Evolutionary conservation across 148 eudicot genomes (phyloP).

Genomic region (Fagopyrum tataricum): DNA sequence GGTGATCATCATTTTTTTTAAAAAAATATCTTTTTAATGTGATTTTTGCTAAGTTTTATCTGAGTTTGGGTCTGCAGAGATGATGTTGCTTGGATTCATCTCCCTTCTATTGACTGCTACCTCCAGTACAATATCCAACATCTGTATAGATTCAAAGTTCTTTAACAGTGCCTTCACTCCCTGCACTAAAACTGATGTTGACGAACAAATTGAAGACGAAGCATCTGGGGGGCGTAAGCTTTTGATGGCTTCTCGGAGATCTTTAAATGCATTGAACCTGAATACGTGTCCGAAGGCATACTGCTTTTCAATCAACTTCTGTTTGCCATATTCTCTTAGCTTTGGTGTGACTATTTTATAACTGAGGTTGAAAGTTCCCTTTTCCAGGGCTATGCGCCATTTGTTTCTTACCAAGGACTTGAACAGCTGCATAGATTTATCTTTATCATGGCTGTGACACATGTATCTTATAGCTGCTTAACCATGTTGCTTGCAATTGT

Average conservation of each 20-base stretch:
- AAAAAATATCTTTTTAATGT: background rate
- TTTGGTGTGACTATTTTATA: background rate
- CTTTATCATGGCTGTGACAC: constrained; percentile 98
- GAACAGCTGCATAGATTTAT: constrained; percentile 98
- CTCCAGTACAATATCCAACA: constrained; percentile 73
- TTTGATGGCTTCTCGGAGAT: constrained; percentile 51
- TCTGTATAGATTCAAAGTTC: constrained; percentile 83
- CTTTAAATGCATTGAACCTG: constrained; percentile 42
- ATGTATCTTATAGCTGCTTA: constrained; percentile 94
- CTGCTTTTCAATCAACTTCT: constrained; percentile 1
- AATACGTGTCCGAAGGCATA: constrained; percentile 75
- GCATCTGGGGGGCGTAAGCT: constrained; percentile 50
- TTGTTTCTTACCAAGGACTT: constrained; percentile 93
- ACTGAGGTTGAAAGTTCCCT: background rate
- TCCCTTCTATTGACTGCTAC: constrained; percentile 92
- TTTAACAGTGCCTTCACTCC: constrained; percentile 77
- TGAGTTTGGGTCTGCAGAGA: constrained; percentile 42
- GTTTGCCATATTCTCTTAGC: background rate
- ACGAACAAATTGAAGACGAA: constrained; percentile 27
- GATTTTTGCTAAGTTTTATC: background rate
- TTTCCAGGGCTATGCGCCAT: constrained; percentile 76
- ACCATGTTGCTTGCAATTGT: constrained; percentile 98
- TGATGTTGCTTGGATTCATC: constrained; percentile 97
- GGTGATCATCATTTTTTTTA: constrained; percentile 28
- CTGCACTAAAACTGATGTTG: constrained; percentile 54